phyloP scores from a whole-genome alignment of 2,329 filamentous ascomycete genomes.

The Beauveria scarabaeidicola region DNA sequence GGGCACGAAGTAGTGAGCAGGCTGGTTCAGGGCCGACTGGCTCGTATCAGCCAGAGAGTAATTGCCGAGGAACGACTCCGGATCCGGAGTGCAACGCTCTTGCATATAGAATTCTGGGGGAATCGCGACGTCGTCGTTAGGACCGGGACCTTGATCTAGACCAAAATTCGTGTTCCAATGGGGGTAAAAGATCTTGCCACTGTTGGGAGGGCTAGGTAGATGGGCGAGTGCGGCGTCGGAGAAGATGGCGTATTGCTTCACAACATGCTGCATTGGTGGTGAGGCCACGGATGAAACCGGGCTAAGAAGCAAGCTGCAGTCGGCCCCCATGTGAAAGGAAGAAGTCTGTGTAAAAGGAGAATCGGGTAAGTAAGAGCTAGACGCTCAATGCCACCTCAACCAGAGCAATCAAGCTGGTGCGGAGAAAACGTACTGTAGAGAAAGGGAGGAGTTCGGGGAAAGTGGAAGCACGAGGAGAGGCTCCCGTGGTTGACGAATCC shows the following conservation, averaged over 20 bases:
- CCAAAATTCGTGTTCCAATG: slow-evolving; percentile 33
- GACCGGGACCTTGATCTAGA: slow-evolving; percentile 17
- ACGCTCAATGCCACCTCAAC: background rate
- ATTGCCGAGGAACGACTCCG: slow-evolving; percentile 27
- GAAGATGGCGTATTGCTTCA: slow-evolving; percentile 32
- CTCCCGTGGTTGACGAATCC: background rate
- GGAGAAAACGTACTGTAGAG: background rate
- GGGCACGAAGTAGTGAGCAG: slow-evolving; percentile 21
- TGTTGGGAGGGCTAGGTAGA: slow-evolving; percentile 40
- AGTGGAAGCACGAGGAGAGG: background rate
- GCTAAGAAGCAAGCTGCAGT: slow-evolving; percentile 40
- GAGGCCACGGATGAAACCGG: slow-evolving; percentile 42
- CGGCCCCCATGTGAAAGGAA: slow-evolving; percentile 26
- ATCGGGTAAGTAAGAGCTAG: background rate
- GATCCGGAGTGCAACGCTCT: slow-evolving; percentile 29
- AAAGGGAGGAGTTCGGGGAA: slow-evolving; percentile 5
- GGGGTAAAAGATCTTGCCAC: slow-evolving; percentile 34
- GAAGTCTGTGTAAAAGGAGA: slow-evolving; percentile 13
- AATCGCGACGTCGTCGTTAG: slow-evolving; percentile 26
- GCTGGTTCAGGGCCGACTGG: slow-evolving; percentile 14
- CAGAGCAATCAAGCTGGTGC: background rate
- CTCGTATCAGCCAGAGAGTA: slow-evolving; percentile 27
- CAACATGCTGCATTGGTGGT: slow-evolving; percentile 36
- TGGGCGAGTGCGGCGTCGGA: slow-evolving; percentile 29
- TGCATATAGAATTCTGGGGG: slow-evolving; percentile 31